These are phyloP conservation scores for Hypocrella siamensis DNA, from an alignment of 2,329 filamentous ascomycete species.

Conservation along the genomic window DNA sequence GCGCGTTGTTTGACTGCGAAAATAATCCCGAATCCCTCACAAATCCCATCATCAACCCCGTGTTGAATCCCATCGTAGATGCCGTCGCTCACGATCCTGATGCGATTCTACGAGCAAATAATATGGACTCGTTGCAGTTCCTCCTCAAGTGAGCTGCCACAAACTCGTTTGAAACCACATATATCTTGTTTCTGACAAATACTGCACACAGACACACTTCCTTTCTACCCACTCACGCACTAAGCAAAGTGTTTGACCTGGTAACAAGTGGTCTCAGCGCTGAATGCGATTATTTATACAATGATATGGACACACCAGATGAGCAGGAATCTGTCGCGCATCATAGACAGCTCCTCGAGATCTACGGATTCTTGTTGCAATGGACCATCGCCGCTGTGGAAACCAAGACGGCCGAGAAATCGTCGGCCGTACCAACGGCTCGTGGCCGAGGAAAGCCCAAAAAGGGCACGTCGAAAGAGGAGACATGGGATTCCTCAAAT, in stretches of 20 bases:
- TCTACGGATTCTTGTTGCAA: constrained; percentile 85
- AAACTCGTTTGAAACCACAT: background rate
- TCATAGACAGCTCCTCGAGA: constrained; percentile 83
- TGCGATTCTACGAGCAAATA: constrained; percentile 59
- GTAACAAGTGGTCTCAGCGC: constrained; percentile 73
- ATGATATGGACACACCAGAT: constrained; percentile 71
- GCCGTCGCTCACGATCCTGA: constrained; percentile 85
- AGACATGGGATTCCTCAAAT: constrained; percentile 71
- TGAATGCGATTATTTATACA: constrained; percentile 71
- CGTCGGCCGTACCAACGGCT: constrained; percentile 48
- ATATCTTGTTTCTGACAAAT: constrained; percentile 22
- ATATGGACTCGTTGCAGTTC: constrained; percentile 90
- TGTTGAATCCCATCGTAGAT: constrained; percentile 85
- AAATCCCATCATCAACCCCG: constrained; percentile 61
- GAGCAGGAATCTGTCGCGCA: constrained; percentile 76
- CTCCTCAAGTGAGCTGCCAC: constrained; percentile 72
- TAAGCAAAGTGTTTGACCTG: constrained; percentile 88
- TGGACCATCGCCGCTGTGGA: constrained; percentile 95
- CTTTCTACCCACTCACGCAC: constrained; percentile 60
- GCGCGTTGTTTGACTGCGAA: constrained; percentile 78
- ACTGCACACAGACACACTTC: constrained; percentile 63
- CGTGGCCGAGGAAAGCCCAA: constrained; percentile 62
- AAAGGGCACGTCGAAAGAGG: constrained; percentile 66
- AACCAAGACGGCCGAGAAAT: constrained; percentile 82
- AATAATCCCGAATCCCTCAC: constrained; percentile 76